Percentiles rank a stretch among this genome's conserved stretches.
phyloP scores from a whole-genome alignment of 306 rosid species.

The Trichosanthes truncata region DNA sequence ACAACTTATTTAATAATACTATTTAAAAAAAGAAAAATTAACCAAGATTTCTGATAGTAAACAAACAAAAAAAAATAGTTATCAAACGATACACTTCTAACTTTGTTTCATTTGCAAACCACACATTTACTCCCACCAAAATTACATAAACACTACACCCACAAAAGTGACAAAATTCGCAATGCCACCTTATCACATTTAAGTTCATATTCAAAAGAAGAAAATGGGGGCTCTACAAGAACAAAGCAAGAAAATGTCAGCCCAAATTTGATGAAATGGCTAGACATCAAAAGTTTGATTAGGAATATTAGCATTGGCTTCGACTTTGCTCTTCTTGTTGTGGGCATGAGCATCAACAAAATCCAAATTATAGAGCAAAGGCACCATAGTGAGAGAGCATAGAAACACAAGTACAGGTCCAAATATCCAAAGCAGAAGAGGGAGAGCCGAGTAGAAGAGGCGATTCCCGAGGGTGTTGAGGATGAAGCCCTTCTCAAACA shows the following conservation, averaged over 20 bases:
- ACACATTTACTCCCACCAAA: background rate
- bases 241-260: no score
- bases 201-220: background rate
- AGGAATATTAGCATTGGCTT: background rate
- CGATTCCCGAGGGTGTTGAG: slow-evolving; percentile 24
- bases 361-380: slow-evolving; percentile 18
- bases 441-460: slow-evolving; percentile 24
- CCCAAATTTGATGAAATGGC: background rate
- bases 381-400: slow-evolving; percentile 15
- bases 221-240: no score
- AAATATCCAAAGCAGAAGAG: slow-evolving; percentile 32
- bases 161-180: background rate
- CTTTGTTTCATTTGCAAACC: background rate
- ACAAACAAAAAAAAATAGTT: no score
- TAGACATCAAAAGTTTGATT: background rate
- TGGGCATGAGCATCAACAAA: background rate
- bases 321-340: background rate
- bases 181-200: background rate
- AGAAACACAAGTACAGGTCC: slow-evolving; percentile 27
- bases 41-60: no score
- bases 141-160: background rate
- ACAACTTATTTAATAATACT: no score
- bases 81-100: no score
- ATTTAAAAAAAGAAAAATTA: no score
- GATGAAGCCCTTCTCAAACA: slow-evolving; percentile 14